A percentile compares a stretch with the other conserved stretches of the same genome.
Conservation (phyloP, 1,284 basidiomycete species). For the Xanthoconium separans region DNA sequence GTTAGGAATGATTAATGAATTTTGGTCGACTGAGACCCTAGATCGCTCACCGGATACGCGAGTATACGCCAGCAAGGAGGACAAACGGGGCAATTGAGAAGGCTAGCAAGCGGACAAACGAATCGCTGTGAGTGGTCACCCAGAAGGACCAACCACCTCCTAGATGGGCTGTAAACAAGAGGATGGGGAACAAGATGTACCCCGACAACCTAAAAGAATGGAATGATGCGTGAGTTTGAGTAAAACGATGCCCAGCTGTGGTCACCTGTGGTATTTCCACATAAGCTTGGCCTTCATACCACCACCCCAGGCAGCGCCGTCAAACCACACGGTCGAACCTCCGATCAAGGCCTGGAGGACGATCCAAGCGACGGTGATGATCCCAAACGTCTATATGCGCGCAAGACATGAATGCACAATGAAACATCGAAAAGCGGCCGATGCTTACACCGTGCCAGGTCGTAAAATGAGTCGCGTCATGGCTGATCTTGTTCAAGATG, state of each 20-base stretch:
- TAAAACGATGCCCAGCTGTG: neutral
- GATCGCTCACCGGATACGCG: conserved; percentile 45
- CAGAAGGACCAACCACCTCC: conserved; percentile 67
- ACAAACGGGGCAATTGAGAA: conserved; percentile 55
- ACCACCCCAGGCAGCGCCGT: conserved; percentile 62
- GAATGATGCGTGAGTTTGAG: neutral
- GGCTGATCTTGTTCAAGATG: conserved; percentile 50
- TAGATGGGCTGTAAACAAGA: conserved; percentile 57
- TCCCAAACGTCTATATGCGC: conserved; percentile 49
- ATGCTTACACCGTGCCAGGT: conserved; percentile 67
- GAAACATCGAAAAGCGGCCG: neutral
- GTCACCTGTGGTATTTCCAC: conserved; percentile 77
- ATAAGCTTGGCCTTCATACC: conserved; percentile 60
- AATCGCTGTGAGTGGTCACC: conserved; percentile 40
- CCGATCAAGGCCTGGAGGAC: conserved; percentile 55
- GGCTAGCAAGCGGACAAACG: conserved; percentile 45
- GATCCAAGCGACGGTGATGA: conserved; percentile 54
- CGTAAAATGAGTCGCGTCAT: conserved; percentile 51
- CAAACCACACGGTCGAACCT: conserved; percentile 68
- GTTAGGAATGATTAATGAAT: conserved; percentile 5
- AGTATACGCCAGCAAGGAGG: conserved; percentile 39
- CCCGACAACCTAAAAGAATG: conserved; percentile 52
- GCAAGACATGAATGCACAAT: conserved; percentile 1
- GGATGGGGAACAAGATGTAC: conserved; percentile 55
- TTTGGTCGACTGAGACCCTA: neutral